A percentile compares a stretch with the other conserved stretches of the same genome.
phyloP scores from a whole-genome alignment of 305 asterid species.

The Solanum hybrid region DNA sequence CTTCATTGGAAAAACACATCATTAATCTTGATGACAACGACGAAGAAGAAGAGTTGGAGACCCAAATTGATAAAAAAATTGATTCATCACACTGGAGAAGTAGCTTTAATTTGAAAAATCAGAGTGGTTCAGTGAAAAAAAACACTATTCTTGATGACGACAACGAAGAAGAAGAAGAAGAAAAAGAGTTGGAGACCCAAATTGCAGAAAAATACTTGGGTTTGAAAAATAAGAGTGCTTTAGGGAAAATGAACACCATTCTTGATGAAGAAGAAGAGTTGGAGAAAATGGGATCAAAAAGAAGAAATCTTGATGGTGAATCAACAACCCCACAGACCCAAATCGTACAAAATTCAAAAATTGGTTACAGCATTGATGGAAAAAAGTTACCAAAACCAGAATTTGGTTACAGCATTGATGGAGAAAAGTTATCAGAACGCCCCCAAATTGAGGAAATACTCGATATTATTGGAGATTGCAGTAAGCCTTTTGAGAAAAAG shows the following conservation, averaged over 20 bases:
- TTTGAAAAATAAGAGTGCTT: background rate
- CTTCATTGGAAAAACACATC: background rate
- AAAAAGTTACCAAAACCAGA: background rate
- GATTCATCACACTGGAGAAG: background rate
- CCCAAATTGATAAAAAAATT: background rate
- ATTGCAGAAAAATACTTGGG: background rate
- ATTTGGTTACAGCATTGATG: background rate
- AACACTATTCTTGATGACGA: background rate
- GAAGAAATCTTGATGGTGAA: background rate
- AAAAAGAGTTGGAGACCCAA: background rate
- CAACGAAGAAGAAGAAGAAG: background rate
- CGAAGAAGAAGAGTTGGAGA: background rate
- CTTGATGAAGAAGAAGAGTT: background rate
- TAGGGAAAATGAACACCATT: background rate
- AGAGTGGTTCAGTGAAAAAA: background rate
- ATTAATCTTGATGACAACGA: background rate
- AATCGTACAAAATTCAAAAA: background rate
- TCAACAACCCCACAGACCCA: background rate
- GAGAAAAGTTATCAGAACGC: background rate
- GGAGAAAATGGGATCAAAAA: background rate
- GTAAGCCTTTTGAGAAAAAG: conserved; percentile 3
- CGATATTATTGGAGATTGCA: background rate
- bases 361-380: background rate
- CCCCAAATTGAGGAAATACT: background rate
- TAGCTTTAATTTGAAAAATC: background rate